Evolutionary conservation across 1,284 basidiomycete species (phyloP).

Genomic region (Ganoderma meredithae): DNA sequence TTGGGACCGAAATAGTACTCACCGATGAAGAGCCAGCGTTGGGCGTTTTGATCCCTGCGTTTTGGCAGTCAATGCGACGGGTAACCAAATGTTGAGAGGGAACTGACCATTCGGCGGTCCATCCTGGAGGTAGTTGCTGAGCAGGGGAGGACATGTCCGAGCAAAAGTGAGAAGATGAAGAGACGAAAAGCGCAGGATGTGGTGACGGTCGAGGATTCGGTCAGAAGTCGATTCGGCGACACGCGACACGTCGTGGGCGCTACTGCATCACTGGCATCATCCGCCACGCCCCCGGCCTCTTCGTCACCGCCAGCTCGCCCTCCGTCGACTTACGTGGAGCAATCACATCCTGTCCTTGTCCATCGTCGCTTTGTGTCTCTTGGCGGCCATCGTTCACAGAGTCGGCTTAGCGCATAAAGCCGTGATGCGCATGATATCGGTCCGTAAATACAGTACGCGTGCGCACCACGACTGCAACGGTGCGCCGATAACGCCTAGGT

Average conservation of each 20-base stretch:
- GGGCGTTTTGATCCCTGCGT: slow-evolving; percentile 79
- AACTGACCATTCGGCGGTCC: slow-evolving; percentile 87
- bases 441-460: background rate
- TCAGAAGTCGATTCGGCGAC: slow-evolving; percentile 25
- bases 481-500: background rate
- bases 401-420: background rate
- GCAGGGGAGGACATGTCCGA: slow-evolving; percentile 67
- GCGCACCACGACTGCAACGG: background rate
- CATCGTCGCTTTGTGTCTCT: background rate
- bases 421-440: background rate
- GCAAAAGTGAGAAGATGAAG: slow-evolving; percentile 13
- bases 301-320: background rate
- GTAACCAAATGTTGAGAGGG: slow-evolving; percentile 15
- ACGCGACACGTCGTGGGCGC: slow-evolving; percentile 35
- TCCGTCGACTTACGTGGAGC: slow-evolving; percentile 26
- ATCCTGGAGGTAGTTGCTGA: slow-evolving; percentile 85
- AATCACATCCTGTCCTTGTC: background rate
- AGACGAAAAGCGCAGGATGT: slow-evolving; percentile 12
- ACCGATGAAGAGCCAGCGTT: slow-evolving; percentile 88
- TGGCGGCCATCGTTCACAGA: background rate
- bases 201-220: slow-evolving; percentile 24
- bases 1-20: slow-evolving; percentile 35
- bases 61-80: slow-evolving; percentile 24
- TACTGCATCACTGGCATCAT: background rate
- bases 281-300: background rate